These are phyloP conservation scores for Ceratocystis alfenasii DNA, from an alignment of 2,329 filamentous ascomycete genomes.

Conservation along the genomic window DNA sequence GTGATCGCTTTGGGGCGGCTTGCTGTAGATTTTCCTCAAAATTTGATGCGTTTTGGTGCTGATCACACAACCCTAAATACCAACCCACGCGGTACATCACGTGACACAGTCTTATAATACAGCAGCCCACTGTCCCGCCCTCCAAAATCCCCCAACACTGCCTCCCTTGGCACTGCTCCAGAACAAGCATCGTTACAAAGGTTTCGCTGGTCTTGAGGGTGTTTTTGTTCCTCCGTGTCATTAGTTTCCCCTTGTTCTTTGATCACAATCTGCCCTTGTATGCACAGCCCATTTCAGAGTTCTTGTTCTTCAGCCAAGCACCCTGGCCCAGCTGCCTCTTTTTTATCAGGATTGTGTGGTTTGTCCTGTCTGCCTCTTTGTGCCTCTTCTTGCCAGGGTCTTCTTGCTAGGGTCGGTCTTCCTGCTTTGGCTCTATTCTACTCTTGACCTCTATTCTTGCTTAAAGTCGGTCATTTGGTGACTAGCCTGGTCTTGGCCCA, in stretches of 20 bases:
- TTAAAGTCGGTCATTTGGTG: not conserved
- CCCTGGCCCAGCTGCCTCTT: too few species aligned
- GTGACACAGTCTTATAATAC: not conserved
- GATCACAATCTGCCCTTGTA: conserved; percentile 4
- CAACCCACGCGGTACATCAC: not conserved
- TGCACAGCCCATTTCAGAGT: conserved; percentile 7
- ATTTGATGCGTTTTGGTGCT: too few species aligned
- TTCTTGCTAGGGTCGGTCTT: not conserved
- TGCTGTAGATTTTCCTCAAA: too few species aligned
- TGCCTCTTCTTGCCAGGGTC: not conserved
- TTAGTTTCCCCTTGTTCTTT: conserved; percentile 3
- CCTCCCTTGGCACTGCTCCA: not conserved
- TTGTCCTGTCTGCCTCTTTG: not conserved
- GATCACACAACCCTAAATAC: not conserved
- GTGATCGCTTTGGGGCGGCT: too few species aligned
- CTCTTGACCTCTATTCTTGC: not conserved
- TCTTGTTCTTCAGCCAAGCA: not conserved
- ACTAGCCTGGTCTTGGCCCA: not conserved
- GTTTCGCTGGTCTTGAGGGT: conserved; percentile 1
- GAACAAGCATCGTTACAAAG: not conserved
- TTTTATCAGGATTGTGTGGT: too few species aligned
- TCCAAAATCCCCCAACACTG: not conserved
- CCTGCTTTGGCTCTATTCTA: not conserved
- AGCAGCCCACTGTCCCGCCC: not conserved
- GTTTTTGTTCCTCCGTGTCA: conserved; percentile 10